Evolutionary conservation across 495 filamentous ascomycete genomes (phyloP).

Genomic region (Neurospora africana): DNA sequence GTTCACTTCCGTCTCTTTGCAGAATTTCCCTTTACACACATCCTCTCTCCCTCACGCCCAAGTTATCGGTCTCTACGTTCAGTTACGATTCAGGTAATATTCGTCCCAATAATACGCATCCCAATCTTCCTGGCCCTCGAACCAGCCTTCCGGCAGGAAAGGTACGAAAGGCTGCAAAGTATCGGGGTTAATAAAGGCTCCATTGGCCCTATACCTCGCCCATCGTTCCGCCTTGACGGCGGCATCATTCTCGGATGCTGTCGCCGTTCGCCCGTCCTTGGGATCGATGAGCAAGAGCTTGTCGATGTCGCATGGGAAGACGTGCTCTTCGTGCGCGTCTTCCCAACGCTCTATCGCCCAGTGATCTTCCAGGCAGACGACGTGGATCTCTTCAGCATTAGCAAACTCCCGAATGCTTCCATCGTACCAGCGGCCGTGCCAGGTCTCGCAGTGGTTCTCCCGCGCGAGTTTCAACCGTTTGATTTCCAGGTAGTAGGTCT

Average conservation of each 20-base stretch:
- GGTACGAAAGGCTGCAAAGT: neutral
- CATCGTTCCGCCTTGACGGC: neutral
- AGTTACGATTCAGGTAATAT: neutral
- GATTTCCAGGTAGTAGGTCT: neutral
- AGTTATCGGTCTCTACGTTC: neutral
- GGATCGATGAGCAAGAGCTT: neutral
- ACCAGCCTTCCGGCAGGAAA: neutral
- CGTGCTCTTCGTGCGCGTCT: neutral
- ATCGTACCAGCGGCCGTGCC: neutral
- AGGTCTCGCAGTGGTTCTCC: neutral
- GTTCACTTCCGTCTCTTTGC: too few relatives aligned
- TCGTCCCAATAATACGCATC: neutral
- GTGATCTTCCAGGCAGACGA: neutral
- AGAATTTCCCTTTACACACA: too few relatives aligned
- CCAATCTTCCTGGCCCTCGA: neutral
- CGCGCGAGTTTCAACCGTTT: neutral
- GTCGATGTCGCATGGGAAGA: neutral
- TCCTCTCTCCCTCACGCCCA: too few relatives aligned
- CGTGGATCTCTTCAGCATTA: neutral
- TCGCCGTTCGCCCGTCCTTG: neutral
- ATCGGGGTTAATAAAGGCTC: neutral
- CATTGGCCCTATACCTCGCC: neutral
- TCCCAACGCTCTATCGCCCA: neutral
- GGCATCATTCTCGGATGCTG: neutral
- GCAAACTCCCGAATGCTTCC: neutral